A percentile compares a stretch with the other conserved stretches of the same genome.
Conservation (phyloP, 192 early-diverging fungal genomes). For the Polychytrium aggregatum region DNA sequence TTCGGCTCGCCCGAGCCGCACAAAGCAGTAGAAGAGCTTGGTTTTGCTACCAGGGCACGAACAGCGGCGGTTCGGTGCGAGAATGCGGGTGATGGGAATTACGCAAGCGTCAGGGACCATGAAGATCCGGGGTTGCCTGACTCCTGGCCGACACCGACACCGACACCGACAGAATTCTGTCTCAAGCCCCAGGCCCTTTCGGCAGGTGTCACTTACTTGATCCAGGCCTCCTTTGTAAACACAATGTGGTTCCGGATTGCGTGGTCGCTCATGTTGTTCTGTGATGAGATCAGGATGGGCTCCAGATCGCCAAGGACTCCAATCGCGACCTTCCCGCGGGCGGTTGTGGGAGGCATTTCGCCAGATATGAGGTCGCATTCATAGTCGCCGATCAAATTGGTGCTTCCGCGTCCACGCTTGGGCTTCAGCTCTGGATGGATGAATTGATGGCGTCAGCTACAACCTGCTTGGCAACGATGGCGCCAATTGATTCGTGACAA, state of each 20-base stretch:
- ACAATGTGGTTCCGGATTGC: constrained; percentile 1
- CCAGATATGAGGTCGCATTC: too few relatives aligned
- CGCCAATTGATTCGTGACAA: not conserved
- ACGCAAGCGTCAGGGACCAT: too few relatives aligned
- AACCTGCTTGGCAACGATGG: not conserved
- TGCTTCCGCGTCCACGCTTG: not conserved
- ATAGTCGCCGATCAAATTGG: constrained; percentile 1
- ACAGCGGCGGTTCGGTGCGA: not conserved
- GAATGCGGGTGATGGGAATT: not conserved
- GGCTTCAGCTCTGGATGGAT: too few relatives aligned
- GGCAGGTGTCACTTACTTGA: constrained; percentile 9
- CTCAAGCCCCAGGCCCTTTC: too few relatives aligned
- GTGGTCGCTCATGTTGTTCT: not conserved
- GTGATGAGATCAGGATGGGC: too few relatives aligned
- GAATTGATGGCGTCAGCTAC: too few relatives aligned
- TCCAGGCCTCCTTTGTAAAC: constrained; percentile 6
- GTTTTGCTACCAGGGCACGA: constrained; percentile 8
- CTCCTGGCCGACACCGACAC: too few relatives aligned
- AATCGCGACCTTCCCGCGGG: too few relatives aligned
- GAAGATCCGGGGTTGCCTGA: too few relatives aligned
- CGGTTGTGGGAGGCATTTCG: too few relatives aligned
- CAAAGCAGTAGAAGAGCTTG: constrained; percentile 8
- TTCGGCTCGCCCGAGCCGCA: not conserved
- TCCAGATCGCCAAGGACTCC: too few relatives aligned
- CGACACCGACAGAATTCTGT: too few relatives aligned